phyloP scores from a whole-genome alignment of 2,329 filamentous ascomycete genomes.

The Colletotrichum sp. region DNA sequence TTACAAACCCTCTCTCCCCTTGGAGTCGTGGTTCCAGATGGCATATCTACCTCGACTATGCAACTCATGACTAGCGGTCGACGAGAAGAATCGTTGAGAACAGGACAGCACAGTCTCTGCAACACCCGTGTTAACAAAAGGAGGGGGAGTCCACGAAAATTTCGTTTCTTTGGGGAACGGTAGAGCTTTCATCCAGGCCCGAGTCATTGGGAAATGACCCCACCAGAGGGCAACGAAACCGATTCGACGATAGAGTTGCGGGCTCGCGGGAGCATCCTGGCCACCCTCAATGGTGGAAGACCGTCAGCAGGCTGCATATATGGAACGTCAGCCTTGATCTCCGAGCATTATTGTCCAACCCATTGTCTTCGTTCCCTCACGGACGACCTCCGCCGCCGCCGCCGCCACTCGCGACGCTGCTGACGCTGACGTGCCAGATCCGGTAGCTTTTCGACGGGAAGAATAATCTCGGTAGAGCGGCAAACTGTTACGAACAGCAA shows the following conservation, averaged over 20 bases:
- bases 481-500: not conserved
- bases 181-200: not conserved
- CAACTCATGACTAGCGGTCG: not conserved
- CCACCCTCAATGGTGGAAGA: not conserved
- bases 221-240: not conserved
- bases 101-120: not conserved
- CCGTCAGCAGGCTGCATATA: constrained; percentile 13
- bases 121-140: not conserved
- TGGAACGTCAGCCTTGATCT: not conserved
- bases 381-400: not conserved
- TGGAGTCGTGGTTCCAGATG: not conserved
- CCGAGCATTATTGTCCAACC: not conserved
- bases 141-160: not conserved
- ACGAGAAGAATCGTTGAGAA: not conserved
- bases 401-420: not conserved
- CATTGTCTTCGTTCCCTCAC: not conserved
- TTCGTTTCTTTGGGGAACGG: not conserved
- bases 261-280: not conserved
- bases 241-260: not conserved
- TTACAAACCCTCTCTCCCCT: not conserved
- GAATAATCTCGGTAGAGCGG: not conserved
- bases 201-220: not conserved
- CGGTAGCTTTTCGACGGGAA: not conserved
- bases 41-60: not conserved
- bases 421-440: not conserved